Percentiles rank a stretch among this genome's conserved stretches.
Evolutionary conservation across 768 basidiomycete species (phyloP).

Genomic region (Tephrocybe sp.): DNA sequence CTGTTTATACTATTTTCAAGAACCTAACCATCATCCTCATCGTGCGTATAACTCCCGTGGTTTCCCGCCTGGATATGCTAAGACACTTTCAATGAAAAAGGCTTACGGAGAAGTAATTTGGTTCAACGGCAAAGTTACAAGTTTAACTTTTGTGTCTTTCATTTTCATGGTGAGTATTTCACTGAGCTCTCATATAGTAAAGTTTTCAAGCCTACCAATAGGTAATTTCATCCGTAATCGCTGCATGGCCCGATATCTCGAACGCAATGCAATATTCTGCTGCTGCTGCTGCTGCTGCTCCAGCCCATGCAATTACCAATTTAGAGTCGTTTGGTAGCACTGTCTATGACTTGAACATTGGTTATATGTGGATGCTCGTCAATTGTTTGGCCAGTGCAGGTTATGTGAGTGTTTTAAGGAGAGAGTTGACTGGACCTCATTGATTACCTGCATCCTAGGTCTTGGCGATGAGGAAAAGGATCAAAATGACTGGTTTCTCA

Average conservation of each 20-base stretch:
- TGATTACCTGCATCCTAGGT: slow-evolving; percentile 49
- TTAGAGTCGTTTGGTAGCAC: slow-evolving; percentile 42
- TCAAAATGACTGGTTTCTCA: slow-evolving; percentile 91
- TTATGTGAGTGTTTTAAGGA: slow-evolving; percentile 59
- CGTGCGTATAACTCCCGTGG: slow-evolving; percentile 41
- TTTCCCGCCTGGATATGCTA: neutral
- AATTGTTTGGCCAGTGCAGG: slow-evolving; percentile 90
- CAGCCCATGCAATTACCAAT: neutral
- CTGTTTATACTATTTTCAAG: slow-evolving; percentile 99
- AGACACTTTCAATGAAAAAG: slow-evolving; percentile 34
- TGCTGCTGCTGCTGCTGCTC: neutral
- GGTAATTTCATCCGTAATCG: slow-evolving; percentile 92
- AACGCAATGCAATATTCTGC: slow-evolving; percentile 27
- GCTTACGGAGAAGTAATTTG: slow-evolving; percentile 97
- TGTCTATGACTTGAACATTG: slow-evolving; percentile 59
- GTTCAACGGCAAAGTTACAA: slow-evolving; percentile 90
- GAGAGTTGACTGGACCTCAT: neutral
- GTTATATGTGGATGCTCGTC: slow-evolving; percentile 95
- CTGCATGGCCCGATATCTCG: slow-evolving; percentile 92
- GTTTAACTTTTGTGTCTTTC: slow-evolving; percentile 86
- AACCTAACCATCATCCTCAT: slow-evolving; percentile 99
- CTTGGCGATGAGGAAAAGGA: slow-evolving; percentile 92
- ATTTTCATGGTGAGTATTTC: slow-evolving; percentile 72
- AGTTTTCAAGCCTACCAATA: slow-evolving; percentile 23
- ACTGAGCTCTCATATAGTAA: neutral